Percentiles rank a stretch among this genome's conserved stretches.
Conservation (phyloP, 176 grass and related monocot species). For the Raddia distichophylla region DNA sequence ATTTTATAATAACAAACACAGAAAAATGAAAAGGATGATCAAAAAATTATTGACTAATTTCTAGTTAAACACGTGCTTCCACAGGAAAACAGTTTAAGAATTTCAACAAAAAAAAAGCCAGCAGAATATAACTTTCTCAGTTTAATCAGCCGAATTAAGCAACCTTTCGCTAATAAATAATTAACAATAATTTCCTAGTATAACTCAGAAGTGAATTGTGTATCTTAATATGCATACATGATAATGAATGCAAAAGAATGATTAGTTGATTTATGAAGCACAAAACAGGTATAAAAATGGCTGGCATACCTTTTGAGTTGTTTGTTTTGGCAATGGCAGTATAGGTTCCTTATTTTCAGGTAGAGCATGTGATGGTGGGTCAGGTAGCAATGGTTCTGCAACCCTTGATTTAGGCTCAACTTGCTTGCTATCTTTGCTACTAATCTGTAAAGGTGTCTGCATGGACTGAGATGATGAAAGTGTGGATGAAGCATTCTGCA, state of each 20-base stretch:
- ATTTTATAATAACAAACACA: background rate
- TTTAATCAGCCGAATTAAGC: conserved; percentile 15
- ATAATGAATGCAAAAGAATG: background rate
- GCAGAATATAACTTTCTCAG: background rate
- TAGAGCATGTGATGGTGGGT: conserved; percentile 44
- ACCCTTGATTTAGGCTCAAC: conserved; percentile 45
- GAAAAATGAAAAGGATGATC: background rate
- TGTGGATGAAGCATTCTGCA: conserved; percentile 57
- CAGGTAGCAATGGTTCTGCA: conserved; percentile 62
- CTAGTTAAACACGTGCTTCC: background rate
- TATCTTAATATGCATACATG: background rate
- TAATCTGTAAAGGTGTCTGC: conserved; percentile 54
- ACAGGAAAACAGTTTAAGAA: background rate
- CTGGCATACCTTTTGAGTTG: conserved; percentile 54
- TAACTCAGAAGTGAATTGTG: background rate
- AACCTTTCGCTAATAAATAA: background rate
- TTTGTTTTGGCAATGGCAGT: conserved; percentile 73
- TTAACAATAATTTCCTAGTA: background rate
- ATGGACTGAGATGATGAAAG: conserved; percentile 57
- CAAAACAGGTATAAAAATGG: background rate
- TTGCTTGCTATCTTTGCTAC: conserved; percentile 45
- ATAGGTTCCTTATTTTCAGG: conserved; percentile 71
- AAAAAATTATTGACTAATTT: background rate
- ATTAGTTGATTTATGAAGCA: background rate
- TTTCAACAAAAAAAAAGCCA: background rate